These are phyloP conservation scores for Marsdenia floribunda DNA, from an alignment of 257 asterid genomes.

Conservation along the genomic window DNA sequence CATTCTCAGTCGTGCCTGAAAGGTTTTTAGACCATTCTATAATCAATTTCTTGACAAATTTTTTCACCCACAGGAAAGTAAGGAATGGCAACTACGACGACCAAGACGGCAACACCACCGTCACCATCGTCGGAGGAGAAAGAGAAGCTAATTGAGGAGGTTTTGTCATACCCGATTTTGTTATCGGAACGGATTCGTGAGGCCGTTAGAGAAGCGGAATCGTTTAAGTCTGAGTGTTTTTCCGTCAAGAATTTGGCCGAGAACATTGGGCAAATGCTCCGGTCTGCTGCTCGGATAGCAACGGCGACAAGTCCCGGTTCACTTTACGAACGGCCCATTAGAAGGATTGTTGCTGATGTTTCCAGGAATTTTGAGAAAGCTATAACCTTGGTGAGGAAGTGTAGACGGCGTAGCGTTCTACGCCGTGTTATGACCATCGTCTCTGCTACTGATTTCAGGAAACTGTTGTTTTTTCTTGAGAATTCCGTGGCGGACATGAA, in stretches of 20 bases:
- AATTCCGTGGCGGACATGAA: conserved; percentile 66
- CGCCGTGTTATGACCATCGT: conserved; percentile 60
- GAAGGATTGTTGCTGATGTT: conserved; percentile 54
- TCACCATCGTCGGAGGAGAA: conserved; percentile 1
- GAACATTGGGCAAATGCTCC: conserved; percentile 54
- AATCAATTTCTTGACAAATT: background rate
- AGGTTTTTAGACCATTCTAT: background rate
- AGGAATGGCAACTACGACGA: conserved; percentile 17
- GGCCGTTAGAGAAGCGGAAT: conserved; percentile 48
- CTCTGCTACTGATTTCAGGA: conserved; percentile 67
- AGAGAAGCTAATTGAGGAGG: conserved; percentile 17
- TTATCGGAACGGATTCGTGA: conserved; percentile 12
- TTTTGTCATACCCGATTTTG: conserved; percentile 16
- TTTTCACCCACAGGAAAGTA: background rate
- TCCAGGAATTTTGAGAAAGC: conserved; percentile 50
- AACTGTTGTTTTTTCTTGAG: conserved; percentile 44
- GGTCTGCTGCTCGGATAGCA: conserved; percentile 54
- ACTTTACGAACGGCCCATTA: conserved; percentile 71
- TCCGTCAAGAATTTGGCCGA: conserved; percentile 50
- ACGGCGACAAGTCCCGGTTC: conserved; percentile 32
- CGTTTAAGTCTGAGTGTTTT: conserved; percentile 54
- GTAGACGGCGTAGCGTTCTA: conserved; percentile 53
- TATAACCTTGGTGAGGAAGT: conserved; percentile 49
- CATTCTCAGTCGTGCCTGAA: background rate
- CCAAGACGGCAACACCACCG: background rate